Conservation (phyloP, 108 stramenopile species). For the Nannochloropsis gaditana region DNA sequence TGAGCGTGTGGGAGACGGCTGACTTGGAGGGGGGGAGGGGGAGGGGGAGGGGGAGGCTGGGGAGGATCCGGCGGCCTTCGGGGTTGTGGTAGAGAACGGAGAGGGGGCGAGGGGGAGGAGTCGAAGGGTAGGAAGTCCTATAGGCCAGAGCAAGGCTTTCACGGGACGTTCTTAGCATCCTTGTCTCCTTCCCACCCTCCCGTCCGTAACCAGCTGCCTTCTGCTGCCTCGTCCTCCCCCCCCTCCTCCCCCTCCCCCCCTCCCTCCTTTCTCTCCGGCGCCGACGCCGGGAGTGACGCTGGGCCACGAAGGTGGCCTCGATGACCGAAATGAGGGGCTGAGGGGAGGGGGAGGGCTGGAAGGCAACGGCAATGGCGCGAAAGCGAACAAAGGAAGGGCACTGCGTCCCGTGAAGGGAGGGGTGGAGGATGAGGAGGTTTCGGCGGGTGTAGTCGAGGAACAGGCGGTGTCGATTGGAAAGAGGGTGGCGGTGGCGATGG, state of each 20-base stretch:
- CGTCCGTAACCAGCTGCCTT: not conserved
- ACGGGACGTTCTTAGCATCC: not conserved
- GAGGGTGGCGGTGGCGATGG: not conserved
- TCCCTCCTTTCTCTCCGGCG: too few species aligned
- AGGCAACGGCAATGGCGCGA: too few species aligned
- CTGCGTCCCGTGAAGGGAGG: not conserved
- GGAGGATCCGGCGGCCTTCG: not conserved
- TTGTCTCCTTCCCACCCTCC: not conserved
- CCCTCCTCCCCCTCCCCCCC: too few species aligned
- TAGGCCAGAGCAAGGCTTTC: not conserved
- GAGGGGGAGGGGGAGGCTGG: not conserved
- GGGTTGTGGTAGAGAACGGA: not conserved
- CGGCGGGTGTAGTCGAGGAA: not conserved
- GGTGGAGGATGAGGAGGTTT: not conserved
- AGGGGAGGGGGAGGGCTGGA: too few species aligned
- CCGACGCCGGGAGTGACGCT: too few species aligned
- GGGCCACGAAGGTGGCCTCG: too few species aligned
- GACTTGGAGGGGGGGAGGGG: not conserved
- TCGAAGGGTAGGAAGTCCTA: not conserved
- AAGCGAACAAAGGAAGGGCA: not conserved
- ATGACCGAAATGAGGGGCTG: too few species aligned
- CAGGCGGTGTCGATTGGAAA: not conserved
- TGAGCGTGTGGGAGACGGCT: not conserved
- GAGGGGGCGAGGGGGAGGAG: not conserved
- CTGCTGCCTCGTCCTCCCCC: not conserved